Evolutionary conservation across 164 flowering plant genomes (phyloP).

Genomic region (Vitis rupestris): DNA sequence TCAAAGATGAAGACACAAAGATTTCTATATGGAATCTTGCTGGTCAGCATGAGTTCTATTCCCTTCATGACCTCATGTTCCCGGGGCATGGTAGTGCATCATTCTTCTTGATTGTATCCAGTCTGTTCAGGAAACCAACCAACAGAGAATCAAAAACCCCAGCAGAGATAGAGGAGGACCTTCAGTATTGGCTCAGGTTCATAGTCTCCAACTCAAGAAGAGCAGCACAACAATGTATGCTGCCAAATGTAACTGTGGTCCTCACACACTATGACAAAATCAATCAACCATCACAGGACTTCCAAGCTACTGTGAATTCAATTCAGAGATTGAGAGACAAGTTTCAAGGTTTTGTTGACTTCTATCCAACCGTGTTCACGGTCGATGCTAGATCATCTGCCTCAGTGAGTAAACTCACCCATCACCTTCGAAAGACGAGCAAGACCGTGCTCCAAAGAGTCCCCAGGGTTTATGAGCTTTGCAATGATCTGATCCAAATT

Average conservation of each 20-base stretch:
- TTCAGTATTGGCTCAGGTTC: conserved; percentile 87
- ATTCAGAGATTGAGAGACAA: conserved; percentile 65
- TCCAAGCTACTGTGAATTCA: conserved; percentile 39
- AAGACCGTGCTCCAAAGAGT: conserved; percentile 74
- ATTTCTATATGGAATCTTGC: conserved; percentile 92
- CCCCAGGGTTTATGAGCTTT: conserved; percentile 76
- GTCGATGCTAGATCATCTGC: conserved; percentile 91
- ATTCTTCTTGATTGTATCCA: conserved; percentile 67
- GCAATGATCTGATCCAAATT: conserved; percentile 60
- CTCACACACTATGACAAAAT: conserved; percentile 86
- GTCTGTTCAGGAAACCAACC: conserved; percentile 69
- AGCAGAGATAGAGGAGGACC: conserved; percentile 73
- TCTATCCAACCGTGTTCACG: conserved; percentile 84
- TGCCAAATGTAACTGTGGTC: conserved; percentile 84
- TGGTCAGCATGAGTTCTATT: conserved; percentile 77
- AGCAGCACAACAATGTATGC: conserved; percentile 68
- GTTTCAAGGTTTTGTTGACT: conserved; percentile 72
- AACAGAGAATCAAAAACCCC: conserved; percentile 69
- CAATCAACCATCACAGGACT: conserved; percentile 46
- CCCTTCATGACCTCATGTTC: conserved; percentile 92
- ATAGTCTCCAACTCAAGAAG: conserved; percentile 80
- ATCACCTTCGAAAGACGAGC: conserved; percentile 68
- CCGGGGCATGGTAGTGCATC: conserved; percentile 93
- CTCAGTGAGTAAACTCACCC: conserved; percentile 72
- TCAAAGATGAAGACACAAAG: conserved; percentile 74